Percentiles rank a stretch among this genome's conserved stretches.
Conservation (phyloP, 768 basidiomycete species). For the Suillus alpinus region DNA sequence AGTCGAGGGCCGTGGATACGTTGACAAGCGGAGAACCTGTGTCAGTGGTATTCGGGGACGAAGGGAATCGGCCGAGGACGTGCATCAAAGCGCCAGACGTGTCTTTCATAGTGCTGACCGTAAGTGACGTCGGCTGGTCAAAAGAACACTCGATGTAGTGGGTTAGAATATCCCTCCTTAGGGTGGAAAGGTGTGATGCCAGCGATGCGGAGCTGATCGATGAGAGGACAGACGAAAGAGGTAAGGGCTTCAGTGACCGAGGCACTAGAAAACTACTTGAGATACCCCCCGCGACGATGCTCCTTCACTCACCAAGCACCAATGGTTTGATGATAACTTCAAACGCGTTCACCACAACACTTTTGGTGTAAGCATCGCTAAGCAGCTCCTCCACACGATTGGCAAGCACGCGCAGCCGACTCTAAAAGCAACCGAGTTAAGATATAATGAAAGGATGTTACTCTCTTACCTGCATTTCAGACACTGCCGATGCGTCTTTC, state of each 20-base stretch:
- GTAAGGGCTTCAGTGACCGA: constrained; percentile 48
- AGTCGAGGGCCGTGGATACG: constrained; percentile 56
- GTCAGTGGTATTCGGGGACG: constrained; percentile 40
- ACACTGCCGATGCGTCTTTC: constrained; percentile 46
- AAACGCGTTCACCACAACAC: constrained; percentile 49
- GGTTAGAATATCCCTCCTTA: constrained; percentile 62
- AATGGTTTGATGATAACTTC: constrained; percentile 49
- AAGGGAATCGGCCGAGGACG: constrained; percentile 46
- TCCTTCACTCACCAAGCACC: constrained; percentile 48
- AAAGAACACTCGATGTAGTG: constrained; percentile 61
- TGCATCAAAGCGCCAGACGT: constrained; percentile 35
- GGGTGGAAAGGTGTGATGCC: constrained; percentile 50
- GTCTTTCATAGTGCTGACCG: constrained; percentile 33
- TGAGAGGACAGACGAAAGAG: constrained; percentile 53
- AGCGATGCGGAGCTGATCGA: constrained; percentile 58
- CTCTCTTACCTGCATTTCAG: constrained; percentile 55
- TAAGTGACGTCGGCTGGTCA: constrained; percentile 47
- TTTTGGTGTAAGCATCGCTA: constrained; percentile 61
- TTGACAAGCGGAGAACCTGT: constrained; percentile 48
- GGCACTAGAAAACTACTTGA: constrained; percentile 42
- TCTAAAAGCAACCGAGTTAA: constrained; percentile 35
- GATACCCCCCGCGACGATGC: constrained; percentile 6
- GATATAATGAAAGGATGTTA: background rate
- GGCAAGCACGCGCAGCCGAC: constrained; percentile 49
- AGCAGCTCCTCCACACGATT: constrained; percentile 71